Percentiles rank a stretch among this genome's conserved stretches.
Evolutionary conservation across 352 stramenopile genomes (phyloP).

Genomic region (Phytophthora quininea): DNA sequence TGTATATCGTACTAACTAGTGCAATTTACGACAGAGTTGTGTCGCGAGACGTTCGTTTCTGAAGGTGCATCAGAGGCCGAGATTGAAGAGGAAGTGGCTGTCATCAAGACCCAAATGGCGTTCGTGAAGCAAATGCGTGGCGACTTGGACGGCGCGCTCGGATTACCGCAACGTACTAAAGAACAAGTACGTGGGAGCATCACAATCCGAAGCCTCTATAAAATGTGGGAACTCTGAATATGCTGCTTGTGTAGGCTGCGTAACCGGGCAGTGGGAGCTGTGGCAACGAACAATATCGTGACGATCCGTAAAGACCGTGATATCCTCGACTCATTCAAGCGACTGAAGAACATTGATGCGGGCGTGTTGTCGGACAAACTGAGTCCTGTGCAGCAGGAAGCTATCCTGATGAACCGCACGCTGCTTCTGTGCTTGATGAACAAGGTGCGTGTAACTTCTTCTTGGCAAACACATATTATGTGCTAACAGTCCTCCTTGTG

Average conservation of each 20-base stretch:
- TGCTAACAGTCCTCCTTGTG: conserved; percentile 11
- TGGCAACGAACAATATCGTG: conserved; percentile 86
- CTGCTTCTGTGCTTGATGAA: conserved; percentile 77
- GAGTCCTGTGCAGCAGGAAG: conserved; percentile 62
- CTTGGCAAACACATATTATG: neutral
- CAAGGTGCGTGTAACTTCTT: conserved; percentile 44
- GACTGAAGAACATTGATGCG: conserved; percentile 69
- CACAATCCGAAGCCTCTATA: no score
- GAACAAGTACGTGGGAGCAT: conserved; percentile 58
- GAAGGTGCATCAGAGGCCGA: conserved; percentile 63
- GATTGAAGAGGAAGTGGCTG: conserved; percentile 72
- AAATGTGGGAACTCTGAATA: no score
- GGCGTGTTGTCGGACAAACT: conserved; percentile 68
- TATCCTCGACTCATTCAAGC: conserved; percentile 86
- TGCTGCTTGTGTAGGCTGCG: conserved; percentile 42
- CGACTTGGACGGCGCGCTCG: conserved; percentile 64
- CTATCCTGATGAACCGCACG: conserved; percentile 76
- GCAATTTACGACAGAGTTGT: conserved; percentile 50
- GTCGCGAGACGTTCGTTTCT: conserved; percentile 58
- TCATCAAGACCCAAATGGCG: conserved; percentile 75
- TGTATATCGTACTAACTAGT: no score
- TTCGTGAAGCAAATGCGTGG: conserved; percentile 85
- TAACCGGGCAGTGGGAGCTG: conserved; percentile 65
- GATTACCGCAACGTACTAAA: conserved; percentile 84
- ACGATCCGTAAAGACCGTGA: conserved; percentile 80